Percentiles rank a stretch among this genome's conserved stretches.
These are phyloP conservation scores for Leccinum pellstonianum DNA, from an alignment of 768 basidiomycete species.

Conservation along the genomic window DNA sequence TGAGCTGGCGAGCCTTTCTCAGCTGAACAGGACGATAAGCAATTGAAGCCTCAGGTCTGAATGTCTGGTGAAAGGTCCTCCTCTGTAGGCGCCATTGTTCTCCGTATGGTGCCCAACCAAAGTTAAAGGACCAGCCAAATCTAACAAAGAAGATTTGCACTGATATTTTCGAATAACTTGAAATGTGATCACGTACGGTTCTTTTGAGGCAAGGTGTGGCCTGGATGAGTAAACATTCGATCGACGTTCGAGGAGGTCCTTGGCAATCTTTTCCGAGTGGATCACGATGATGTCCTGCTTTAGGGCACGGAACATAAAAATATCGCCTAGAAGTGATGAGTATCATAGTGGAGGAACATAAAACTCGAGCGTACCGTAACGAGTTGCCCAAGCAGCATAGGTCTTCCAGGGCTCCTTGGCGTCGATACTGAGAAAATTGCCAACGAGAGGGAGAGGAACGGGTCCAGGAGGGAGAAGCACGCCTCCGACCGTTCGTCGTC, in stretches of 20 bases:
- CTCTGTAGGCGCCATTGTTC: slow-evolving; percentile 25
- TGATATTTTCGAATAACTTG: background rate
- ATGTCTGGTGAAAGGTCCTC: slow-evolving; percentile 25
- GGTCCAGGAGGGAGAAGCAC: slow-evolving; percentile 19
- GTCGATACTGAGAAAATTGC: slow-evolving; percentile 19
- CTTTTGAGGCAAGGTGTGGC: slow-evolving; percentile 15
- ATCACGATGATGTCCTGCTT: slow-evolving; percentile 26
- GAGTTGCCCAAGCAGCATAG: slow-evolving; percentile 19
- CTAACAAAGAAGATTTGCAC: slow-evolving; percentile 1
- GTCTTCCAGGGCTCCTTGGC: slow-evolving; percentile 20
- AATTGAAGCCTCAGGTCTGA: slow-evolving; percentile 16
- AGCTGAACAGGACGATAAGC: slow-evolving; percentile 20
- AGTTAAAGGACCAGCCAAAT: slow-evolving; percentile 23
- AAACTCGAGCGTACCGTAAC: slow-evolving; percentile 12
- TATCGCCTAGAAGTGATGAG: slow-evolving; percentile 11
- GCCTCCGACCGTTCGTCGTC: slow-evolving; percentile 1
- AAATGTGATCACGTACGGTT: slow-evolving; percentile 10
- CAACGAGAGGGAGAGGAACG: slow-evolving; percentile 20
- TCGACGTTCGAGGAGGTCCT: slow-evolving; percentile 28
- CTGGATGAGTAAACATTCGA: slow-evolving; percentile 31
- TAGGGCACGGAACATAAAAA: slow-evolving; percentile 22
- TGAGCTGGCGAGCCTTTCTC: slow-evolving; percentile 18
- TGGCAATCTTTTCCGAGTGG: slow-evolving; percentile 26
- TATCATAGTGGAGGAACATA: background rate
- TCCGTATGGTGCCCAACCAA: slow-evolving; percentile 19